These are phyloP conservation scores for Pharnaceum exiguum DNA, from an alignment of 148 eudicot genomes.

Conservation along the genomic window DNA sequence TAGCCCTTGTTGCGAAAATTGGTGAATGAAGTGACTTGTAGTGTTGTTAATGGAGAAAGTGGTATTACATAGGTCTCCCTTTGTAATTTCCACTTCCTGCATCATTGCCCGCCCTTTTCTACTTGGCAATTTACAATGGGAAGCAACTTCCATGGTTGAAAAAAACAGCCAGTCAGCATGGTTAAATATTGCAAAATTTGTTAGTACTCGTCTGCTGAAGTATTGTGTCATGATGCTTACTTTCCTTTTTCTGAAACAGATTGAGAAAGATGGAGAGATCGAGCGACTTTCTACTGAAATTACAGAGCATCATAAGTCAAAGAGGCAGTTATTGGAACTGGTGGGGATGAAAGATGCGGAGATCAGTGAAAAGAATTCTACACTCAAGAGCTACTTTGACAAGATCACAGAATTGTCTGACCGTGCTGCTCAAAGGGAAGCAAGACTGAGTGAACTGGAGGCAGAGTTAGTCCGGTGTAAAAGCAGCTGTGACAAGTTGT, in stretches of 20 bases:
- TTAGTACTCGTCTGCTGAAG: background rate
- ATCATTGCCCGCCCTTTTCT: too few relatives aligned
- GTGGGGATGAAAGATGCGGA: slow-evolving; percentile 67
- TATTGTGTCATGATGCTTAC: background rate
- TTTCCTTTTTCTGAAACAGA: slow-evolving; percentile 30
- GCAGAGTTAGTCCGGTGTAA: slow-evolving; percentile 61
- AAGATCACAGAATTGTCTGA: slow-evolving; percentile 78
- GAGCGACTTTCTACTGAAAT: slow-evolving; percentile 64
- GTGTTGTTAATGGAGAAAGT: background rate
- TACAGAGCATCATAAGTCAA: slow-evolving; percentile 72
- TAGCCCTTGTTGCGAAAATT: too few relatives aligned
- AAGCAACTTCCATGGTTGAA: too few relatives aligned
- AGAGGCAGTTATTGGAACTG: slow-evolving; percentile 77
- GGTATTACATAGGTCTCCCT: background rate
- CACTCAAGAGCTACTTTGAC: slow-evolving; percentile 62
- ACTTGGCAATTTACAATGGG: too few relatives aligned
- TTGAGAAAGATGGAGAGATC: slow-evolving; percentile 78
- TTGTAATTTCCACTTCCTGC: too few relatives aligned
- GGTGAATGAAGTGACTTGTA: too few relatives aligned
- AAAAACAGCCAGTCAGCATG: too few relatives aligned
- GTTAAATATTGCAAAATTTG: background rate
- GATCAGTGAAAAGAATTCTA: slow-evolving; percentile 68
- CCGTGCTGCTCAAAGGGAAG: slow-evolving; percentile 62
- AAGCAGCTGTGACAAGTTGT: slow-evolving; percentile 47
- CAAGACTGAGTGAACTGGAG: slow-evolving; percentile 63